Evolutionary conservation across 2,329 filamentous ascomycete genomes (phyloP).

Genomic region (Phoma herbarum): DNA sequence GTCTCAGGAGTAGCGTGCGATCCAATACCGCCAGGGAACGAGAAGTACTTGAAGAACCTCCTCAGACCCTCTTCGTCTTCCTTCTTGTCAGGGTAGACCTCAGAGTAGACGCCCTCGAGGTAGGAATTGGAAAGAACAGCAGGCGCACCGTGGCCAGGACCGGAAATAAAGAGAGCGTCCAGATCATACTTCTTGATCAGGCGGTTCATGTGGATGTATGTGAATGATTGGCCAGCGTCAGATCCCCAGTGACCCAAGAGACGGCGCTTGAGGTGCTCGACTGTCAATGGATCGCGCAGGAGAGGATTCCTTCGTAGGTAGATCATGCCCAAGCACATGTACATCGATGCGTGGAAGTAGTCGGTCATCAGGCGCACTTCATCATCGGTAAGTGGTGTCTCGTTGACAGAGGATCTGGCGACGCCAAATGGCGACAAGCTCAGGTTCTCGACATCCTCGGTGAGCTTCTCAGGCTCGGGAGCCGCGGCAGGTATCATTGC

Average conservation of each 20-base stretch:
- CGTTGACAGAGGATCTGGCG: constrained; percentile 70
- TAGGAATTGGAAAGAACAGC: constrained; percentile 79
- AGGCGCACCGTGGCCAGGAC: constrained; percentile 80
- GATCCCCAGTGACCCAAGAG: constrained; percentile 82
- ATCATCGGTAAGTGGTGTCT: constrained; percentile 69
- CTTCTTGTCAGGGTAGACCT: constrained; percentile 78
- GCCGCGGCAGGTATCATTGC: constrained; percentile 36
- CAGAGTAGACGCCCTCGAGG: constrained; percentile 78
- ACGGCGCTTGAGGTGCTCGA: constrained; percentile 76
- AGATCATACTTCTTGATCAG: constrained; percentile 82
- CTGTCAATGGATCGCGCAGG: constrained; percentile 72
- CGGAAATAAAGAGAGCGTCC: constrained; percentile 76
- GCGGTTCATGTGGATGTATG: constrained; percentile 83
- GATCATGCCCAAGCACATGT: constrained; percentile 81
- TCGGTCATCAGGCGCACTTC: constrained; percentile 74
- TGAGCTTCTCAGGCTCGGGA: constrained; percentile 35
- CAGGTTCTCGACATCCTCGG: constrained; percentile 41
- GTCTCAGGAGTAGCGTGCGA: constrained; percentile 82
- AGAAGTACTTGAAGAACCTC: constrained; percentile 83
- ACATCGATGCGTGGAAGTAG: constrained; percentile 78
- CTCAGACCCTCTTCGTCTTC: constrained; percentile 74
- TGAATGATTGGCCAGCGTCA: constrained; percentile 81
- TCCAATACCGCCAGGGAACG: constrained; percentile 80
- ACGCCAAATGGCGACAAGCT: constrained; percentile 68
- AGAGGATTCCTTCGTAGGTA: constrained; percentile 79